Percentiles rank a stretch among this genome's conserved stretches.
Conservation (phyloP, 1,139 yeast species). For the Yamadazyma pseudoaaseri region DNA sequence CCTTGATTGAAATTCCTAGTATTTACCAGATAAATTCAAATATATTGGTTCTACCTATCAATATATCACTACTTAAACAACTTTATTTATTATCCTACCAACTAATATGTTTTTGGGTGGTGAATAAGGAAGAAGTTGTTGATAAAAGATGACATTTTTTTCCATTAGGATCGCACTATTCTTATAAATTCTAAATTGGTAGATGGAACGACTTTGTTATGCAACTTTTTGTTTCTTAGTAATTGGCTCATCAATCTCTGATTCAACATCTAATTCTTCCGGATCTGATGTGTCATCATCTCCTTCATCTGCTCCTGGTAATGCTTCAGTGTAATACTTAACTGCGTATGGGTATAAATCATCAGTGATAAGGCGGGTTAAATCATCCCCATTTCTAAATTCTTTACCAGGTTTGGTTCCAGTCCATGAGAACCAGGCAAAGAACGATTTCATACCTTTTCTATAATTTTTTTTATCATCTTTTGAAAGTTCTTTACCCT, state of each 20-base stretch:
- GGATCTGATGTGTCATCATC: conserved; percentile 53
- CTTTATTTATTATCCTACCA: conserved; percentile 1
- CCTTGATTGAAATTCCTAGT: no score
- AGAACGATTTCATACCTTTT: conserved; percentile 69
- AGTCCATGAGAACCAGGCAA: conserved; percentile 76
- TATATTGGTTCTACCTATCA: neutral
- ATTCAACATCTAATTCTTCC: conserved; percentile 56
- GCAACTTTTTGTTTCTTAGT: conserved; percentile 5
- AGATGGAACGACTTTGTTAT: no score
- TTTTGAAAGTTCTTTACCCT: conserved; percentile 32
- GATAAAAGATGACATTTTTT: conserved; percentile 1
- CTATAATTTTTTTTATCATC: conserved; percentile 63
- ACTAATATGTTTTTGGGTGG: neutral
- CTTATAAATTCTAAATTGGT: no score
- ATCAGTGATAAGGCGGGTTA: conserved; percentile 61
- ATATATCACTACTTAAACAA: neutral
- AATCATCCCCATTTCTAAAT: conserved; percentile 68
- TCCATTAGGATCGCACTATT: neutral
- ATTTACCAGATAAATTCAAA: neutral
- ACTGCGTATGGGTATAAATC: conserved; percentile 73
- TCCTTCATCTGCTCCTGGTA: conserved; percentile 53
- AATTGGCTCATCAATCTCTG: conserved; percentile 26
- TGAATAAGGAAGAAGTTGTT: neutral
- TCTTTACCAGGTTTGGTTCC: conserved; percentile 73
- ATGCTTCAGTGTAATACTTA: conserved; percentile 70